These are phyloP conservation scores for Solanum hybrid DNA, from an alignment of 305 asterid genomes.

Conservation along the genomic window DNA sequence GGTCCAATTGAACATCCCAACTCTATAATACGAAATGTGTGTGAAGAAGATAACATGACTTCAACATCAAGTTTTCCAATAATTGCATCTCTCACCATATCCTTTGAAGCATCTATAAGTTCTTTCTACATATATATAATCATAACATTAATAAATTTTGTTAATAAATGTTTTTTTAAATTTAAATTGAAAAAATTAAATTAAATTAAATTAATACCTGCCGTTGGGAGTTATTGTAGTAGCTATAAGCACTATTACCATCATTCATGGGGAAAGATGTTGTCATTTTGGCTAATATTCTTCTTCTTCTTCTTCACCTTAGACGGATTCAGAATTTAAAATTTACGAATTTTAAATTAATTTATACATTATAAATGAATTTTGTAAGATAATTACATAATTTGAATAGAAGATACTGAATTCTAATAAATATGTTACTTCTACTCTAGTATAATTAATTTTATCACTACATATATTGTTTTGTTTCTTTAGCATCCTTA, in stretches of 20 bases:
- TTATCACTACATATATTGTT: too few species aligned
- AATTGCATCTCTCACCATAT: neutral
- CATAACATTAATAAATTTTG: neutral
- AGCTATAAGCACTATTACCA: neutral
- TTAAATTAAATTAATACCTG: neutral
- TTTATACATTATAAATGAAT: too few species aligned
- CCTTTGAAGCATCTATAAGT: neutral
- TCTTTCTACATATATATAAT: neutral
- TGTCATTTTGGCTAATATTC: neutral
- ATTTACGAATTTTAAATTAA: too few species aligned
- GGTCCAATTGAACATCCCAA: conserved; percentile 20
- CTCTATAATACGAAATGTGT: neutral
- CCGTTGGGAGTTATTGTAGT: neutral
- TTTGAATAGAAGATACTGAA: too few species aligned
- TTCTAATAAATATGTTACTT: too few species aligned
- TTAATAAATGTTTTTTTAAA: too few species aligned
- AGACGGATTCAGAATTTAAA: too few species aligned
- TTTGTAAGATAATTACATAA: too few species aligned
- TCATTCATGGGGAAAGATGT: neutral
- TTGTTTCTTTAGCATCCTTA: too few species aligned
- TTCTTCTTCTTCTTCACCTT: too few species aligned
- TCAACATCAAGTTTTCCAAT: neutral
- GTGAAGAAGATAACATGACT: neutral
- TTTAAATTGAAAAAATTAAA: too few species aligned
- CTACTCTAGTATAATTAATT: too few species aligned